Conservation (phyloP, 116 monocot genomes). For the Trichopus zeylanicus region DNA sequence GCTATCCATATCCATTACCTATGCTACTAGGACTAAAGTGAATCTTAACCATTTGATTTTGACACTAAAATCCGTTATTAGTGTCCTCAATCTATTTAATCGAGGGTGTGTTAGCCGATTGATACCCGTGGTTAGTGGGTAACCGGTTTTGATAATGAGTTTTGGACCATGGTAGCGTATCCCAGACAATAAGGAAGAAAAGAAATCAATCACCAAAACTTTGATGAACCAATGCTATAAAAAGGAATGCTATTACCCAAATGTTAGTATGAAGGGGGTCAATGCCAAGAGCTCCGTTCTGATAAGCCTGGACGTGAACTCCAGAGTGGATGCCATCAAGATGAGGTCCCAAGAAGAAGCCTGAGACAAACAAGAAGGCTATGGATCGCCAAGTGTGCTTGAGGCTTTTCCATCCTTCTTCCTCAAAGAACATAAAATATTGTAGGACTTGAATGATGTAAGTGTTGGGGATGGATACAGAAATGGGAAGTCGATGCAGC, state of each 20-base stretch:
- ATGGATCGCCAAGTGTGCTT: conserved; percentile 32
- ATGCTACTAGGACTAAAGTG: too few relatives aligned
- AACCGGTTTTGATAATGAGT: too few relatives aligned
- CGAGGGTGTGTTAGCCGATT: too few relatives aligned
- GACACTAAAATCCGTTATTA: too few relatives aligned
- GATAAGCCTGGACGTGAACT: conserved; percentile 40
- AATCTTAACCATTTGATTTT: too few relatives aligned
- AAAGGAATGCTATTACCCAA: conserved; percentile 21
- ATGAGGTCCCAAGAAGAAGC: conserved; percentile 55
- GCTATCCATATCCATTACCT: too few relatives aligned
- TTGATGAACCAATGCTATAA: too few relatives aligned
- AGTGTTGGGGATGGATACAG: background rate
- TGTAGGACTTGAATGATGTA: background rate
- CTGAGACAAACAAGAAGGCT: conserved; percentile 50
- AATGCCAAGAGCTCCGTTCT: conserved; percentile 47
- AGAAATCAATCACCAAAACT: too few relatives aligned
- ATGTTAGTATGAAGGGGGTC: conserved; percentile 72
- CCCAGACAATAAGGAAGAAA: too few relatives aligned
- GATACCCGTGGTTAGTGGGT: too few relatives aligned
- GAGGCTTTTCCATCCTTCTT: conserved; percentile 3
- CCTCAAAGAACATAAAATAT: conserved; percentile 14
- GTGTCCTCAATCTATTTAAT: too few relatives aligned
- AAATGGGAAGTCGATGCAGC: conserved; percentile 5
- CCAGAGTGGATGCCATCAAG: conserved; percentile 70
- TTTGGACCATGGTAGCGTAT: too few relatives aligned